Conservation (phyloP, 2,329 filamentous ascomycete genomes). For the Epichloe uncinata region DNA sequence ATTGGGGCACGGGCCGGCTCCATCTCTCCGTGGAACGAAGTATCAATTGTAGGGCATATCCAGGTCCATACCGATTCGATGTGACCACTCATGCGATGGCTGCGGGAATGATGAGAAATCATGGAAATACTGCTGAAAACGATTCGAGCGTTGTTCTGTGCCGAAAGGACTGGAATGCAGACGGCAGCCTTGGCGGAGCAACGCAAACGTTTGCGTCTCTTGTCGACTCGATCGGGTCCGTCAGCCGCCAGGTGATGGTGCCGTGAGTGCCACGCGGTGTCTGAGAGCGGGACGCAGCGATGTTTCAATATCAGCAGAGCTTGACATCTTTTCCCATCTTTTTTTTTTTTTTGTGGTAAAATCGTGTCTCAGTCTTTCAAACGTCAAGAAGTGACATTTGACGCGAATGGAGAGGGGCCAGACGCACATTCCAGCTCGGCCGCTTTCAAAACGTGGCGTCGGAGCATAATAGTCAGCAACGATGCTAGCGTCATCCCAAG, state of each 20-base stretch:
- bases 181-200: neutral
- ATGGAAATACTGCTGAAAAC: neutral
- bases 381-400: too few relatives aligned
- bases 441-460: neutral
- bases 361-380: too few relatives aligned
- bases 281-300: neutral
- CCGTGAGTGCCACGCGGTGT: neutral
- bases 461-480: neutral
- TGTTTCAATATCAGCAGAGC: neutral
- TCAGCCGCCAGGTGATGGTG: neutral
- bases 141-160: neutral
- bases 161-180: neutral
- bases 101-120: neutral
- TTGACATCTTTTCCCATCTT: too few relatives aligned
- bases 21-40: too few relatives aligned
- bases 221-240: neutral
- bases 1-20: too few relatives aligned
- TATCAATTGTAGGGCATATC: too few relatives aligned
- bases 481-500: too few relatives aligned
- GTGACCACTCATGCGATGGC: neutral
- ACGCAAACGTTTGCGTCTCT: neutral
- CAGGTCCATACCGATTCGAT: too few relatives aligned
- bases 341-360: neutral
- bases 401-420: too few relatives aligned
- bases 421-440: neutral